A percentile compares a stretch with the other conserved stretches of the same genome.
phyloP scores from a whole-genome alignment of 441 rosid species.

The Melianthus villosus region DNA sequence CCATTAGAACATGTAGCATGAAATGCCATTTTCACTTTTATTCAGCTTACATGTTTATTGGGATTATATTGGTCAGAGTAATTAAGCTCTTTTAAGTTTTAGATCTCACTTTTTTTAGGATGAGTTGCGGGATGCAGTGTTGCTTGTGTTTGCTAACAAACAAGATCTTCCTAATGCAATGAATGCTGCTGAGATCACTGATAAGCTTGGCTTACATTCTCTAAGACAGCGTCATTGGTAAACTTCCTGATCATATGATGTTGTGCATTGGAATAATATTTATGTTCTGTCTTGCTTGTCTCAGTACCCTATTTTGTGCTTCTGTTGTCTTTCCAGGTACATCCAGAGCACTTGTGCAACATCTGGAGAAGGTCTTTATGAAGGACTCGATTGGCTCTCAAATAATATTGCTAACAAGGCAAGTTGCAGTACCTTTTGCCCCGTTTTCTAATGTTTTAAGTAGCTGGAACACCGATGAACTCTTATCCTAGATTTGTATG shows the following conservation, averaged over 20 bases:
- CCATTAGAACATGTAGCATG: too few species aligned
- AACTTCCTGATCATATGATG: constrained; percentile 3
- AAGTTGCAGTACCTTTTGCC: too few species aligned
- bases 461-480: too few species aligned
- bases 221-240: constrained; percentile 47
- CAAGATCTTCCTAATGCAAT: constrained; percentile 64
- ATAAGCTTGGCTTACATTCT: constrained; percentile 48
- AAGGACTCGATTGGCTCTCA: constrained; percentile 54
- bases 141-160: constrained; percentile 58
- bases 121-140: constrained; percentile 50
- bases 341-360: constrained; percentile 67
- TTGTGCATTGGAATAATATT: too few species aligned
- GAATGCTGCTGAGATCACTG: constrained; percentile 54
- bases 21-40: too few species aligned
- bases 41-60: too few species aligned
- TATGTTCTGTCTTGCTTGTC: not conserved
- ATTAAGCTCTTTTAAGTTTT: too few species aligned
- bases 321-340: constrained; percentile 30
- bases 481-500: too few species aligned
- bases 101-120: too few species aligned
- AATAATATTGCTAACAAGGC: constrained; percentile 44
- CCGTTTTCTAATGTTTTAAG: too few species aligned
- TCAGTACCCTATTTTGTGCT: not conserved
- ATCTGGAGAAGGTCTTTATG: constrained; percentile 53
- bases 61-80: too few species aligned